Conservation (phyloP, 495 filamentous ascomycete genomes). For the Penicillium canariense region DNA sequence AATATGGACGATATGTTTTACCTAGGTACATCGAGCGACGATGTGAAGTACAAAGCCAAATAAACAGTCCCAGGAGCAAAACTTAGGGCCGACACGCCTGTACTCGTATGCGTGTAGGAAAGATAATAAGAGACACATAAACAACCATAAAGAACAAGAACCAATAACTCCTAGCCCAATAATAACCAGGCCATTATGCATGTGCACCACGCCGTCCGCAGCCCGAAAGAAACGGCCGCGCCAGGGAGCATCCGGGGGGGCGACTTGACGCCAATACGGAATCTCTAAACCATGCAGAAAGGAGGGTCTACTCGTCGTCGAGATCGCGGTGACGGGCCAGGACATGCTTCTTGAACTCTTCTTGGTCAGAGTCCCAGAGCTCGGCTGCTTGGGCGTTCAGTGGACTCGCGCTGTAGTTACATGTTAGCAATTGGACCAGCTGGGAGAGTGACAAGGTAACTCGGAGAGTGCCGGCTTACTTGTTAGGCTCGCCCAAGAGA, state of each 20-base stretch:
- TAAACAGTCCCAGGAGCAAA: background rate
- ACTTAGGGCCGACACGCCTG: conserved; percentile 6
- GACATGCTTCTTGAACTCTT: conserved; percentile 80
- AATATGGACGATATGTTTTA: background rate
- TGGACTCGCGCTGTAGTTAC: conserved; percentile 69
- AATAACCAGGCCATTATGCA: conserved; percentile 29
- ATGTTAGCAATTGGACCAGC: conserved; percentile 12
- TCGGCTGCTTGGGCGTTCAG: conserved; percentile 95
- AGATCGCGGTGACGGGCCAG: conserved; percentile 61
- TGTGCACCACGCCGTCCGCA: conserved; percentile 14
- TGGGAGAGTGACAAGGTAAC: background rate
- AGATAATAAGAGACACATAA: conserved; percentile 7
- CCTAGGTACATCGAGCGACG: background rate
- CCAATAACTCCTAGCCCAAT: conserved; percentile 32
- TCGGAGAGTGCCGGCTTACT: conserved; percentile 55
- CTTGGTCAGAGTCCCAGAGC: conserved; percentile 87
- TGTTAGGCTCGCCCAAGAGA: conserved; percentile 94
- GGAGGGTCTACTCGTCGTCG: conserved; percentile 47
- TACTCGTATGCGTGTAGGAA: conserved; percentile 18
- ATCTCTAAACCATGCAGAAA: conserved; percentile 14
- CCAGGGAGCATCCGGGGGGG: conserved; percentile 2
- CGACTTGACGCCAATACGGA: conserved; percentile 22
- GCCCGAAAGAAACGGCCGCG: background rate
- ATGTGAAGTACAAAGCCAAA: background rate
- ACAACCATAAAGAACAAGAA: conserved; percentile 14